These are phyloP conservation scores for Lentinula raphanica DNA, from an alignment of 768 basidiomycete genomes.

Conservation along the genomic window DNA sequence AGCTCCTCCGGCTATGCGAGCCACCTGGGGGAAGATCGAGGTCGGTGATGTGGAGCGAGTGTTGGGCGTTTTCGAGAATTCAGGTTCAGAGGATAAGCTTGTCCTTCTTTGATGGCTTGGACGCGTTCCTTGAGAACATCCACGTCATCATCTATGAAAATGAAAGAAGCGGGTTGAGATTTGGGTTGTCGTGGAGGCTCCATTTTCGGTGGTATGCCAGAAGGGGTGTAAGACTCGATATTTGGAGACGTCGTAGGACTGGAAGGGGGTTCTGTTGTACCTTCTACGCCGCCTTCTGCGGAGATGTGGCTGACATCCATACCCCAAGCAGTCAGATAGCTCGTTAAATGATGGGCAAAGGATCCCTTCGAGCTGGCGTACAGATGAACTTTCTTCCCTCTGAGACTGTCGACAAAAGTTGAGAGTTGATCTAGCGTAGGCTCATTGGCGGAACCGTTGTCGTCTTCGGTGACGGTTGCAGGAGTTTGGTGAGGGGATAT, in stretches of 20 bases:
- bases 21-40: conserved; percentile 80
- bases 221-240: conserved; percentile 8
- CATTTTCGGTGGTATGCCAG: conserved; percentile 14
- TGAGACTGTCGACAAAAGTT: conserved; percentile 74
- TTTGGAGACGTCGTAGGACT: conserved; percentile 7
- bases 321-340: conserved; percentile 92
- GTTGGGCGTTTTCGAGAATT: conserved; percentile 60
- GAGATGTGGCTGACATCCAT: conserved; percentile 86
- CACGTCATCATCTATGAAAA: conserved; percentile 93
- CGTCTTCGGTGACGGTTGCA: conserved; percentile 35
- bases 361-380: conserved; percentile 83
- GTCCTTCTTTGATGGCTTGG: conserved; percentile 57
- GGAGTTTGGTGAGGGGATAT: conserved; percentile 38
- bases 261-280: conserved; percentile 17
- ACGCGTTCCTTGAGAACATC: conserved; percentile 72
- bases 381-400: conserved; percentile 77
- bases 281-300: conserved; percentile 50
- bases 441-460: conserved; percentile 57
- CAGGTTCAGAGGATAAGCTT: conserved; percentile 35
- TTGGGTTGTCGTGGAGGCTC: conserved; percentile 16
- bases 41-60: conserved; percentile 60
- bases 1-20: conserved; percentile 43
- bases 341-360: conserved; percentile 90
- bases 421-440: conserved; percentile 77
- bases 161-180: conserved; percentile 47